Percentiles rank a stretch among this genome's conserved stretches.
Conservation (phyloP, 2,329 filamentous ascomycete species). For the Diaporthe sp. region DNA sequence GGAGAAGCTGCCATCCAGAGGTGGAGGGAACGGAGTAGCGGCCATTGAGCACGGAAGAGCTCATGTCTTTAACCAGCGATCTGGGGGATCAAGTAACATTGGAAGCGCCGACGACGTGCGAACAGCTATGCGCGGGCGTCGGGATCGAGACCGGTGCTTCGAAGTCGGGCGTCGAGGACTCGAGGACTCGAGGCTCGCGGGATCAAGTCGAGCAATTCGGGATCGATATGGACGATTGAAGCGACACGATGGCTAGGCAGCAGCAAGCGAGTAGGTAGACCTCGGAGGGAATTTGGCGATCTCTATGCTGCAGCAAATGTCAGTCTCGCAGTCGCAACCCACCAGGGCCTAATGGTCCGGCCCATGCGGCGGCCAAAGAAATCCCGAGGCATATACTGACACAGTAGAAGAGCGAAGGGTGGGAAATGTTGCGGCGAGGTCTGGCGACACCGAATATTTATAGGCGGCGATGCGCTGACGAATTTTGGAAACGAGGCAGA, state of each 20-base stretch:
- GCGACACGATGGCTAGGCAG: conserved; percentile 47
- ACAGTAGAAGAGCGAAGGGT: conserved; percentile 27
- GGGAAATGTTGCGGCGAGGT: conserved; percentile 1
- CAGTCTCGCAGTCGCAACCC: conserved; percentile 25
- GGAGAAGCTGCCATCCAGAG: conserved; percentile 57
- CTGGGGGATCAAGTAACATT: conserved; percentile 37
- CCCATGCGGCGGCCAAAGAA: not conserved
- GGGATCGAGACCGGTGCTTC: conserved; percentile 4
- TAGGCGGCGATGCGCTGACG: not conserved
- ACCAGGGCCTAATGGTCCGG: not conserved
- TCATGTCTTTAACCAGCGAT: conserved; percentile 49
- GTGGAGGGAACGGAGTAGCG: conserved; percentile 61
- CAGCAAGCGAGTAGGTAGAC: conserved; percentile 44
- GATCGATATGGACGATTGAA: conserved; percentile 22
- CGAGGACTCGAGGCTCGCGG: conserved; percentile 13
- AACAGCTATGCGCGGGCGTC: conserved; percentile 26
- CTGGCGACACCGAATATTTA: conserved; percentile 38
- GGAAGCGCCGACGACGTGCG: conserved; percentile 33
- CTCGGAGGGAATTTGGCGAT: conserved; percentile 50
- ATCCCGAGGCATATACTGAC: conserved; percentile 38
- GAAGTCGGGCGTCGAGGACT: not conserved
- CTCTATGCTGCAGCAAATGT: conserved; percentile 35
- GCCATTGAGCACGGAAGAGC: conserved; percentile 61
- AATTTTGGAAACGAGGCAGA: conserved; percentile 30
- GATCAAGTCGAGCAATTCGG: conserved; percentile 36